These are phyloP conservation scores for Prototheca wickerhamii DNA, from an alignment of 163 green algal genomes.

Conservation along the genomic window DNA sequence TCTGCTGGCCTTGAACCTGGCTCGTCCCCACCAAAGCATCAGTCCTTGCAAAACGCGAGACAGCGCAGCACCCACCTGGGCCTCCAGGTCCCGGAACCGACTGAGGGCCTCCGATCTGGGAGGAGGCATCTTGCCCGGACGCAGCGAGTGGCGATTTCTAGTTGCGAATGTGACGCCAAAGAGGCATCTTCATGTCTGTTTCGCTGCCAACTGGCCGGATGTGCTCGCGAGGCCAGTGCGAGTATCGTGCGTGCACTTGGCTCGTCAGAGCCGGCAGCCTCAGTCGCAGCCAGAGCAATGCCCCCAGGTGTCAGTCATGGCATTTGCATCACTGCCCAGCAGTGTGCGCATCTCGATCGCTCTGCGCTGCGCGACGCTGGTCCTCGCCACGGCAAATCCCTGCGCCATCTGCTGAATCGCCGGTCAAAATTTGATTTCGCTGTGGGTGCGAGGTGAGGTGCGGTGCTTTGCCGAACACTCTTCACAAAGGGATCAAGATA, in stretches of 20 bases:
- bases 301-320: no score
- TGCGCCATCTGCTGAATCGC: no score
- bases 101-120: slow-evolving; percentile 81
- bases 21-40: neutral
- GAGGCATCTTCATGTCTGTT: neutral
- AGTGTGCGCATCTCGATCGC: no score
- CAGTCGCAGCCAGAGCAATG: no score
- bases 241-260: neutral
- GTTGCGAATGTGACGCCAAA: neutral
- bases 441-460: no score
- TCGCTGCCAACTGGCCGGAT: neutral
- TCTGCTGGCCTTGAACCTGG: neutral
- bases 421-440: no score
- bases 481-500: no score
- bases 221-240: neutral
- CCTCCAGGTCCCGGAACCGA: slow-evolving; percentile 89
- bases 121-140: slow-evolving; percentile 49
- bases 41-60: neutral
- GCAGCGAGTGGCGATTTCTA: slow-evolving; percentile 68
- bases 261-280: no score
- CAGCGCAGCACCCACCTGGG: slow-evolving; percentile 64
- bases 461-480: no score
- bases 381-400: no score
- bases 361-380: no score
- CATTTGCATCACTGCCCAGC: no score